Conservation (phyloP, 306 rosid genomes). For the Acacia confusa region DNA sequence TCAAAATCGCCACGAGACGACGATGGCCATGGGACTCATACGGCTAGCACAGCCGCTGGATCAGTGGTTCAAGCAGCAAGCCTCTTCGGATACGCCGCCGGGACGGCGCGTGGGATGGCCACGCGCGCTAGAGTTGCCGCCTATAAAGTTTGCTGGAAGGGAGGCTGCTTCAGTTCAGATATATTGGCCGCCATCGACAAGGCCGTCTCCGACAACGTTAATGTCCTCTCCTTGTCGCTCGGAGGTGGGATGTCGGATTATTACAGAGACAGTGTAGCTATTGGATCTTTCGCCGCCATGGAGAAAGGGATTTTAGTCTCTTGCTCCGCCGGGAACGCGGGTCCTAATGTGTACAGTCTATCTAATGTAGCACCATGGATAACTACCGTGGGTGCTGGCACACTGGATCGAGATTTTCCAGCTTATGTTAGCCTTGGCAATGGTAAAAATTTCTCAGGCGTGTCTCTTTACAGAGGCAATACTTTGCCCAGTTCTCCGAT, state of each 20-base stretch:
- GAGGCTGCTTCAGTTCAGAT: slow-evolving; percentile 96
- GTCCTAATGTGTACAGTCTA: slow-evolving; percentile 64
- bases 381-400: slow-evolving; percentile 93
- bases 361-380: slow-evolving; percentile 93
- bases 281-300: slow-evolving; percentile 85
- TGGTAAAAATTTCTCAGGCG: slow-evolving; percentile 80
- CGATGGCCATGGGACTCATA: slow-evolving; percentile 96
- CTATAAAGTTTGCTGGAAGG: slow-evolving; percentile 88
- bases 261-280: slow-evolving; percentile 75
- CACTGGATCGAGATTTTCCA: slow-evolving; percentile 94
- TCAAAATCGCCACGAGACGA: slow-evolving; percentile 82
- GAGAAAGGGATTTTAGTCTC: slow-evolving; percentile 82
- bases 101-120: slow-evolving; percentile 97
- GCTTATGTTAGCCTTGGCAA: slow-evolving; percentile 70
- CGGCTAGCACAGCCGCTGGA: slow-evolving; percentile 79
- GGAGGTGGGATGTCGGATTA: slow-evolving; percentile 89
- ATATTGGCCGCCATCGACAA: slow-evolving; percentile 73
- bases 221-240: slow-evolving; percentile 82
- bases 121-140: slow-evolving; percentile 72
- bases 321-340: slow-evolving; percentile 90
- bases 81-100: slow-evolving; percentile 62
- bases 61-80: slow-evolving; percentile 59
- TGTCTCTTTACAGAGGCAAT: slow-evolving; percentile 69
- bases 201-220: slow-evolving; percentile 65
- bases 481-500: slow-evolving; percentile 44